These are phyloP conservation scores for Globisporangium alternatum DNA, from an alignment of 352 stramenopile species.

Conservation along the genomic window DNA sequence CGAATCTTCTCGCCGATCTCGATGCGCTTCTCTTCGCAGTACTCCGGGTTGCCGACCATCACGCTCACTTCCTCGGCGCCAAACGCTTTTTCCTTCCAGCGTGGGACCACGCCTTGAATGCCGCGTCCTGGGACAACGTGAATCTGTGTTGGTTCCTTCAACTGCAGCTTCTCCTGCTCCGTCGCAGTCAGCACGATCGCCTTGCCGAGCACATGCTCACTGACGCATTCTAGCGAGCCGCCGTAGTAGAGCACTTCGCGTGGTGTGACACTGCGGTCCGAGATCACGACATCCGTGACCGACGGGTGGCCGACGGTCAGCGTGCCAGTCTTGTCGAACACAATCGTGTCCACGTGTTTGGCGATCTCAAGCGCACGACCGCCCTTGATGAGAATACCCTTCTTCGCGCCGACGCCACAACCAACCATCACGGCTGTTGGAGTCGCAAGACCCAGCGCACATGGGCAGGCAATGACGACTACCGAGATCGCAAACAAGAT, in stretches of 20 bases:
- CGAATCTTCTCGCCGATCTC: conserved; percentile 55
- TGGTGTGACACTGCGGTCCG: conserved; percentile 56
- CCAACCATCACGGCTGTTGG: conserved; percentile 88
- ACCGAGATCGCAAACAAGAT: conserved; percentile 87
- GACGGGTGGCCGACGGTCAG: conserved; percentile 83
- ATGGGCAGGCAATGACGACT: conserved; percentile 87
- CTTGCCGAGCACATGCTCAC: conserved; percentile 83
- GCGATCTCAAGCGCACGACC: conserved; percentile 76
- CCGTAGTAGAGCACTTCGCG: conserved; percentile 79
- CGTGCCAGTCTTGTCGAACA: conserved; percentile 95
- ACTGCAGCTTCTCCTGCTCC: conserved; percentile 68
- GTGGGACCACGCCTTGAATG: conserved; percentile 61
- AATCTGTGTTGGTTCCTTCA: conserved; percentile 73
- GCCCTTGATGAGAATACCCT: conserved; percentile 89
- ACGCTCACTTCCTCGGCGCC: conserved; percentile 35
- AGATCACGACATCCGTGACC: conserved; percentile 74
- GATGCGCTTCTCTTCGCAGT: conserved; percentile 77
- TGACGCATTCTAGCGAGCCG: conserved; percentile 77
- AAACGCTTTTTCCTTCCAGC: conserved; percentile 20
- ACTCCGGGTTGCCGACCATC: conserved; percentile 77
- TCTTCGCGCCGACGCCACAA: conserved; percentile 81
- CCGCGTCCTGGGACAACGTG: conserved; percentile 75
- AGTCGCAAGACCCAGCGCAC: conserved; percentile 77
- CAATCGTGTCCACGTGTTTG: conserved; percentile 82
- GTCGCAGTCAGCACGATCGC: conserved; percentile 77